Percentiles rank a stretch among this genome's conserved stretches.
Conservation (phyloP, 768 basidiomycete genomes). For the Leccinum sublutescens region DNA sequence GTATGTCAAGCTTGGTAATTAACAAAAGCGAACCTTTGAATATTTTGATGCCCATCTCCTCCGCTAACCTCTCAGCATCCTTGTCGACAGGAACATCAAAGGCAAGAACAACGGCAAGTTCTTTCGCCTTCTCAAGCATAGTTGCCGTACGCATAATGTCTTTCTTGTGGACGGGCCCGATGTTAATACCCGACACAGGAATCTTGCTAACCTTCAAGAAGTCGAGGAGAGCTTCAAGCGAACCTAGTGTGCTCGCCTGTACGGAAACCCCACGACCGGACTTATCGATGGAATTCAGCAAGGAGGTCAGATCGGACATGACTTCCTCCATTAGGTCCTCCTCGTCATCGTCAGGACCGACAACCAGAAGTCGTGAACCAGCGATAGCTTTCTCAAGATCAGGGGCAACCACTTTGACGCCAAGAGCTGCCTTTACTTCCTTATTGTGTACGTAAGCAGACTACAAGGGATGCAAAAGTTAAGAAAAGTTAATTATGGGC, state of each 20-base stretch:
- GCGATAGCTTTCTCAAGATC: slow-evolving; percentile 98
- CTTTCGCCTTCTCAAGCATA: slow-evolving; percentile 96
- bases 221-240: slow-evolving; percentile 93
- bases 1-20: neutral
- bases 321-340: slow-evolving; percentile 93
- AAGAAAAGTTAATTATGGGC: neutral
- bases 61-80: slow-evolving; percentile 88
- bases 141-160: slow-evolving; percentile 90
- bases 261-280: slow-evolving; percentile 97
- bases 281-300: slow-evolving; percentile 90
- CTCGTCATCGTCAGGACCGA: slow-evolving; percentile 95
- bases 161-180: slow-evolving; percentile 94
- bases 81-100: slow-evolving; percentile 96
- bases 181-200: slow-evolving; percentile 95
- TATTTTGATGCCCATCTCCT: slow-evolving; percentile 90
- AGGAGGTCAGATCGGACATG: slow-evolving; percentile 90
- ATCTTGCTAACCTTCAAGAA: slow-evolving; percentile 96
- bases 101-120: slow-evolving; percentile 91
- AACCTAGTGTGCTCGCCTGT: slow-evolving; percentile 95
- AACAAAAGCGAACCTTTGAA: slow-evolving; percentile 76
- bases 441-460: slow-evolving; percentile 97
- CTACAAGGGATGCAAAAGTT: slow-evolving; percentile 38
- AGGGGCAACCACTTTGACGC: slow-evolving; percentile 92
- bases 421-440: slow-evolving; percentile 94
- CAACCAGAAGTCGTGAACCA: slow-evolving; percentile 89